Percentiles rank a stretch among this genome's conserved stretches.
phyloP scores from a whole-genome alignment of 2,329 filamentous ascomycete species.

The Hymenoscyphus fraxineus region DNA sequence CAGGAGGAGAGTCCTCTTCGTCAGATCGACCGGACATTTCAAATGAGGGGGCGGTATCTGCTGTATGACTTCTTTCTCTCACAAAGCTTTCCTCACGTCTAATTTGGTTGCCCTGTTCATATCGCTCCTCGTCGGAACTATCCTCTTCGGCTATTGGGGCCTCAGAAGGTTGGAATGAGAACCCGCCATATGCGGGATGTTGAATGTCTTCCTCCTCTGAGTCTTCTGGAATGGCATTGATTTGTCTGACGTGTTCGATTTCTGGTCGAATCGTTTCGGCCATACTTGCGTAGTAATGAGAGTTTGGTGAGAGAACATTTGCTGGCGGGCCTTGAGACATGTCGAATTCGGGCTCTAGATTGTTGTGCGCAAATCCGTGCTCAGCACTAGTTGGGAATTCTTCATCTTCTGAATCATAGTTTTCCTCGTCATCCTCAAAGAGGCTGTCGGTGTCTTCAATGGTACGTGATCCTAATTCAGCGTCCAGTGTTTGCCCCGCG shows the following conservation, averaged over 20 bases:
- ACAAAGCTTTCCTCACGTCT: background rate
- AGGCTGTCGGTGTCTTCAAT: constrained; percentile 15
- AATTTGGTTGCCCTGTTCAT: background rate
- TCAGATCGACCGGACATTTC: constrained; percentile 27
- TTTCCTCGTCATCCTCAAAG: constrained; percentile 15
- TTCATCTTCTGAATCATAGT: constrained; percentile 5
- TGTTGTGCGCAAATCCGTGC: background rate
- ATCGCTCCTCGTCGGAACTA: background rate
- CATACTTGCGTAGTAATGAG: constrained; percentile 16
- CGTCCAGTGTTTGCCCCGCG: background rate
- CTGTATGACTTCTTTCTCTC: constrained; percentile 25
- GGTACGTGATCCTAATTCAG: constrained; percentile 13
- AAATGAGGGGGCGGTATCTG: constrained; percentile 27
- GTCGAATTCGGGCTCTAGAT: background rate
- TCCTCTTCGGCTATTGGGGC: background rate
- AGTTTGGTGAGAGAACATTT: background rate
- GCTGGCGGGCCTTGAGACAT: background rate
- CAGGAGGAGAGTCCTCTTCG: constrained; percentile 18
- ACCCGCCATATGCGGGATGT: background rate
- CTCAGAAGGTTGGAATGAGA: background rate
- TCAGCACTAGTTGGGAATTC: background rate
- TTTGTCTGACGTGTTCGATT: constrained; percentile 7
- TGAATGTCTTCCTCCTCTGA: background rate
- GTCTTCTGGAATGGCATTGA: constrained; percentile 6
- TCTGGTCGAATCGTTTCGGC: constrained; percentile 19